Evolutionary conservation across 2,329 filamentous ascomycete species (phyloP), one percentile per base, ranked within the genome.

Genomic region (Sclerotinia borealis): DNA sequence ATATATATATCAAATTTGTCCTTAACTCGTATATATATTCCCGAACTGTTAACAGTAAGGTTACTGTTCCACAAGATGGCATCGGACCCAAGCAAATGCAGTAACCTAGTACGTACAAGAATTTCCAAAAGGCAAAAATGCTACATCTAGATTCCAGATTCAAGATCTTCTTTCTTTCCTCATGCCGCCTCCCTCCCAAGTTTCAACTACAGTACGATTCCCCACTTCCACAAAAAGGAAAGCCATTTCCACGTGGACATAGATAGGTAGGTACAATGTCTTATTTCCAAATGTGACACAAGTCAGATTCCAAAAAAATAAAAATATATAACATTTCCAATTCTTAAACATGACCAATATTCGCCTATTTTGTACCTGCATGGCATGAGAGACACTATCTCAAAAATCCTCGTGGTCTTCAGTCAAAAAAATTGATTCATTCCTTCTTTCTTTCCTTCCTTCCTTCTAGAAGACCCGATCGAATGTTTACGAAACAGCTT

Each of bases 341-440:
- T 41, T 54, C 51, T n/a, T 39, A 54, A 54, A 54, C 51, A 54
- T 54, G 17, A 2, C 51, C 51, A 54, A 41, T 54, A 39, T 54
- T 27, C n/a, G 34, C 49, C 49, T n/a, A 34, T 36, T 19, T 36
- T 31, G 50, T 54, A 54, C 50, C 50, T 54, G 50, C 34, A 54
- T 54, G 8, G 50, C 34, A 54, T 54, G 8, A 52, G 34, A 29
- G 36, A 39, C 34, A 61, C 34, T 34, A 48, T 56, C 56, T 41
- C 43, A 17, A 19, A 50, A 37, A n/a, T 8, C 34, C 29, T 31
- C 27, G 29, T 54, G 51, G 34, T 36, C 27, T 37, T 17, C 34
- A 2, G n/a, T 27, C 19, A n/a, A n/a, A 27, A 25, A 17, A 15
- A 25, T 25, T 52, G 31, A 25, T 36, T 51, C n/a, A 52, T 19